A percentile compares a stretch with the other conserved stretches of the same genome.
Evolutionary conservation across 2,329 filamentous ascomycete genomes (phyloP).

Genomic region (Gyromitra esculenta): DNA sequence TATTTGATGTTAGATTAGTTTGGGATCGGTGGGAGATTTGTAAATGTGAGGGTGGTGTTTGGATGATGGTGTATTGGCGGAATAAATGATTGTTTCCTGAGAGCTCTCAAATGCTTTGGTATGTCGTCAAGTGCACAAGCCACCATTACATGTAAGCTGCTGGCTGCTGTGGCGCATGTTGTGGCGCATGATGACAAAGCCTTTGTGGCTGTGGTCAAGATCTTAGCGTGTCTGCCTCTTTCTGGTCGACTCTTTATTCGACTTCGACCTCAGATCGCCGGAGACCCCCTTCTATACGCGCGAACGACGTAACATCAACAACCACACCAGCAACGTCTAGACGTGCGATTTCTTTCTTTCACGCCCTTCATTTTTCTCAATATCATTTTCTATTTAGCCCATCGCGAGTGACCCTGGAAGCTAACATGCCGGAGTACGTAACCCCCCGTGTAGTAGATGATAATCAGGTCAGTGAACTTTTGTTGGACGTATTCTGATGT

Average conservation of each 20-base stretch:
- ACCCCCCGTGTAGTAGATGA: constrained; percentile 22
- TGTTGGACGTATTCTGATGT: constrained; percentile 31
- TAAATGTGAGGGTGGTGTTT: constrained; percentile 17
- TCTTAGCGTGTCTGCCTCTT: constrained; percentile 35
- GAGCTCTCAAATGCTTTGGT: constrained; percentile 16
- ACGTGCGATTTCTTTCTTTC: constrained; percentile 29
- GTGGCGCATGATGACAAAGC: constrained; percentile 35
- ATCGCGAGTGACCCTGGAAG: constrained; percentile 18
- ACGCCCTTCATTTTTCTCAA: constrained; percentile 30
- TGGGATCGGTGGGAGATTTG: not conserved
- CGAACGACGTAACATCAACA: constrained; percentile 39
- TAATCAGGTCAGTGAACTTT: constrained; percentile 33
- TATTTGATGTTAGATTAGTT: constrained; percentile 60
- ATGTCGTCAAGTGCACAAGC: constrained; percentile 32
- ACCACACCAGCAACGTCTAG: constrained; percentile 28
- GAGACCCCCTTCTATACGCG: constrained; percentile 28
- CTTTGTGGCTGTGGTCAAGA: constrained; percentile 24
- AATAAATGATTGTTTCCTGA: constrained; percentile 32
- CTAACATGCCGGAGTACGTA: constrained; percentile 46
- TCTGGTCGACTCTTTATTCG: constrained; percentile 36
- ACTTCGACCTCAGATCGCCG: constrained; percentile 36
- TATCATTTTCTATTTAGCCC: constrained; percentile 10
- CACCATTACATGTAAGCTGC: constrained; percentile 31
- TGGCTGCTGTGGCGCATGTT: constrained; percentile 8
- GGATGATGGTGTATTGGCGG: constrained; percentile 10